phyloP scores from a whole-genome alignment of 106 monocot species.

The Gastrodia elata region DNA sequence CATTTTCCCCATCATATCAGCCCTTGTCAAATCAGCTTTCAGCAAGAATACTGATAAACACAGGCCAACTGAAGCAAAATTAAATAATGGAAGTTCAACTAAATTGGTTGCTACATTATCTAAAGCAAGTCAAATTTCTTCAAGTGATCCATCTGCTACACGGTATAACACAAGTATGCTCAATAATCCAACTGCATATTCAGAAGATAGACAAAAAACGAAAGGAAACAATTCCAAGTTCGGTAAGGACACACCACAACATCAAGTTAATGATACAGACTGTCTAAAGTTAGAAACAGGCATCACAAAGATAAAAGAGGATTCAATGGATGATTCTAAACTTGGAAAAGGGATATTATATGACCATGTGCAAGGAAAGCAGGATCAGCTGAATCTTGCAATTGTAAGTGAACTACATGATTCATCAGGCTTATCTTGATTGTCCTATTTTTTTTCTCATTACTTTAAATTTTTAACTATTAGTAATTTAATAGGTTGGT shows the following conservation, averaged over 20 bases:
- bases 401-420: slow-evolving; percentile 44
- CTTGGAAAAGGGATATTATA: slow-evolving; percentile 68
- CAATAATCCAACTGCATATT: neutral
- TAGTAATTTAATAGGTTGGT: slow-evolving; percentile 47
- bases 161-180: neutral
- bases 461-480: neutral
- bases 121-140: neutral
- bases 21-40: neutral
- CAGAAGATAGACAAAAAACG: neutral
- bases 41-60: neutral
- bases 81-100: neutral
- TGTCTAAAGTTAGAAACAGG: slow-evolving; percentile 32
- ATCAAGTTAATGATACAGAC: slow-evolving; percentile 15
- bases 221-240: slow-evolving; percentile 12
- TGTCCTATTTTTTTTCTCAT: neutral
- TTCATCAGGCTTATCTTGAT: neutral
- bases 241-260: slow-evolving; percentile 12
- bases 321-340: slow-evolving; percentile 32
- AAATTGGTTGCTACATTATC: neutral
- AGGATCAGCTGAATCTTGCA: slow-evolving; percentile 84
- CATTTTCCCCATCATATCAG: neutral
- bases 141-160: neutral
- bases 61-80: neutral
- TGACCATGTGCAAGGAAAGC: slow-evolving; percentile 35
- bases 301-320: slow-evolving; percentile 13